Base-by-base conservation (phyloP, 1,284 basidiomycete genomes). In the Crepidotus sp. region DNA sequence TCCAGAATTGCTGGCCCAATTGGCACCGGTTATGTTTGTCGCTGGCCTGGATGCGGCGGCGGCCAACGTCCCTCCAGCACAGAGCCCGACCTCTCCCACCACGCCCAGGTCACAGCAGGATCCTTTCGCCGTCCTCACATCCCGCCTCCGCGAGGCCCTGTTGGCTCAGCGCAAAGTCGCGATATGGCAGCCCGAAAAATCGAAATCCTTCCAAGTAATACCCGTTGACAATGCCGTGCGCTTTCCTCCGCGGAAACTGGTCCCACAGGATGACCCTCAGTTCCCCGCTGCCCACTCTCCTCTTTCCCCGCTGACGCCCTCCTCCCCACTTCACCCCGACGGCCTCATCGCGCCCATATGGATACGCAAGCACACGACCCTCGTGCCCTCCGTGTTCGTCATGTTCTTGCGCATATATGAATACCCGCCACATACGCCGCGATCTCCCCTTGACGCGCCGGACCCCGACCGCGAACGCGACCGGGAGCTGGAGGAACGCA, bases 261-360 rank as follows among this genome's bases (percentile, higher is more conserved):
- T 73, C 34, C 68, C 78, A 3, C 67, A 73, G 31, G 70, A 83
- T 39, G 74, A 74, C 46, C 68, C 68, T 15, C 59, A 68, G 50
- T 73, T 75, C 51, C 57, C 74, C 4, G 61, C 69, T 24, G 62
- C 74, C 10, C 89, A 92, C 61, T 97, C 93, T 0, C 92, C 92
- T 0, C 71, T 98, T 6, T 96, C 90, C 0, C 95, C 95, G 0
- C 66, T 96, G 19, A 89, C 88, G 0, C 82, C 86, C 0, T 75
- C 82, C 1, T 94, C 91, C 0, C 94, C 95, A 0, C 69, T 96
- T 11, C 77, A 90, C 60, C 95, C 95, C 0, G 95, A 98, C 60
- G 95, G 95, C 0, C 67, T 98, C 37, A 89, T 98, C 46, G 91
- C 94, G 1, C 95, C 94, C 0, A 90, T 98, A 55, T 98, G 95